Evolutionary conservation across 2,329 filamentous ascomycete genomes (phyloP).

Genomic region (Colletotrichum eleusines): DNA sequence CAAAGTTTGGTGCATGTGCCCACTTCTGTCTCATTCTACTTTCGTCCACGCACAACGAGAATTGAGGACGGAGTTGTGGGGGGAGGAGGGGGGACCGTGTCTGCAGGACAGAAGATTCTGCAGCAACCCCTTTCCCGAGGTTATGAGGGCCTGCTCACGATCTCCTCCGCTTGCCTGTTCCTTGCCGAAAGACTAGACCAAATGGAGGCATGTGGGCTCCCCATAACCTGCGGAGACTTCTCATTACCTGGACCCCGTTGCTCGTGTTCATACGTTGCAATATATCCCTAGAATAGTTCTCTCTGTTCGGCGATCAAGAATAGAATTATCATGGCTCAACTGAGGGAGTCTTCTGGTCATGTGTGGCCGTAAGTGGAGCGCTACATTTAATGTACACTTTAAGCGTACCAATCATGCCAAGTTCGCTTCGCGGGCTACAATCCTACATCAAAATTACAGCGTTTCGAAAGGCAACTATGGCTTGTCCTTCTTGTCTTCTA

Average conservation of each 20-base stretch:
- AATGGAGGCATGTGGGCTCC: conserved; percentile 36
- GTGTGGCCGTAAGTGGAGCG: neutral
- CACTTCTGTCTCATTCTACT: conserved; percentile 25
- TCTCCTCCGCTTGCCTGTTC: conserved; percentile 30
- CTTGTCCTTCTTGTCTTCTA: conserved; percentile 60
- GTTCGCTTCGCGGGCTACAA: neutral
- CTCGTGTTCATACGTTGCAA: conserved; percentile 8
- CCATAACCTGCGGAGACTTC: conserved; percentile 6
- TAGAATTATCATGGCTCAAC: neutral
- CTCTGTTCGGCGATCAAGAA: neutral
- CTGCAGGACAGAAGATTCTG: conserved; percentile 41
- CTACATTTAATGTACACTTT: neutral
- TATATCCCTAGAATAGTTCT: neutral
- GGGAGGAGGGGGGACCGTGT: conserved; percentile 8
- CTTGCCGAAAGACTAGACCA: conserved; percentile 25
- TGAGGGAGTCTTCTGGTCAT: neutral
- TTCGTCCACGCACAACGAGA: conserved; percentile 32
- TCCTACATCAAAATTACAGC: neutral
- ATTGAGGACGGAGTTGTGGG: conserved; percentile 38
- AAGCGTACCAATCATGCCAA: neutral
- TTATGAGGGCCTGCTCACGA: conserved; percentile 28
- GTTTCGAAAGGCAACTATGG: neutral
- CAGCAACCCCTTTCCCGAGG: conserved; percentile 38
- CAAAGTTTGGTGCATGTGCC: conserved; percentile 12
- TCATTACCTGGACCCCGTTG: neutral